Evolutionary conservation across 2,329 filamentous ascomycete genomes (phyloP), one percentile per base, ranked within the genome.

Genomic region (Fusarium sp.): DNA sequence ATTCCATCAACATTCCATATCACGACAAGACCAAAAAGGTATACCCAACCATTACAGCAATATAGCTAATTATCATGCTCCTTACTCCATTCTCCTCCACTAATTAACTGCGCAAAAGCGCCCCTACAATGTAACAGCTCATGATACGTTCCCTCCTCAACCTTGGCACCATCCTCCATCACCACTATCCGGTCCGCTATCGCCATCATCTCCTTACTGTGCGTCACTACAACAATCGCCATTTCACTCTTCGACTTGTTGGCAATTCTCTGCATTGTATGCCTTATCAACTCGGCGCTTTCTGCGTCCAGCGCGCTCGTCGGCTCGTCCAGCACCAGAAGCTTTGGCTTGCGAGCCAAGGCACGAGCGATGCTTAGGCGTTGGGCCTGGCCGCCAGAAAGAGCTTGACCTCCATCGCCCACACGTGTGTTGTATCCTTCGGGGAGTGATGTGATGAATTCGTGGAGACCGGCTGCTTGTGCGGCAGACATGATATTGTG

Each of bases 291-390:
- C 3, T 82, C 82, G 0, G 91, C 88, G 35, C 84, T 89, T 65
- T 88, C 85, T 0, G 83, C 81, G 70, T 97, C 93, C 0, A 98
- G 80, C 1, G 90, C 89, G 25, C 88, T 91, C 0, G 93, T 97
- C 1, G 93, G 91, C 77, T 97, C 93, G 69, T 98, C 94, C 2
- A 97, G 78, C 3, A 97, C 83, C 13, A 97, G 77, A 3, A 97
- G 79, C 36, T 84, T 82, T 0, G 93, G 93, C 12, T 82, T 79
- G 0, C 92, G 83, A 0, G 91, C 83, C 0, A 97, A 79, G 0
- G 93, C 92, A 2, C 93, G 82, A 0, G 93, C 92, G 58, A 97
- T 93, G 19, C 88, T 88, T 2, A 97, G 75, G 1, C 92, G 83
- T 73, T 97, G 93, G 1, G 89, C 86, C 74, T 97, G 93, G 0